Evolutionary conservation across 1,284 basidiomycete genomes (phyloP).

Genomic region (Melampsora medusae): DNA sequence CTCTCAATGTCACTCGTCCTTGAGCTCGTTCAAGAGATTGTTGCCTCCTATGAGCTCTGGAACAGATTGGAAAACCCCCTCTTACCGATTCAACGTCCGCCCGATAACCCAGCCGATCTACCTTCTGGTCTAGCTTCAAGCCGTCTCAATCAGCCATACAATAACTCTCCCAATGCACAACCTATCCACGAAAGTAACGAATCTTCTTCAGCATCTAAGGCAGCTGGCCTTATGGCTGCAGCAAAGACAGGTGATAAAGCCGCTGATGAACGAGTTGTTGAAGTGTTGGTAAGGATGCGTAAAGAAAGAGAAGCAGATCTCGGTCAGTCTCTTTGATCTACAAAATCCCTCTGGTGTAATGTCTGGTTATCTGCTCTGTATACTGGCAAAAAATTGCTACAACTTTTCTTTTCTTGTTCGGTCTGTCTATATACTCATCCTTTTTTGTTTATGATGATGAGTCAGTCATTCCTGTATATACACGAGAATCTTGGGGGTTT

Average conservation of each 20-base stretch:
- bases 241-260: slow-evolving; percentile 21
- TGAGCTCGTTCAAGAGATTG: slow-evolving; percentile 85
- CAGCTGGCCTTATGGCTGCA: not conserved
- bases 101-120: slow-evolving; percentile 5
- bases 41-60: slow-evolving; percentile 83
- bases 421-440: too few relatives aligned
- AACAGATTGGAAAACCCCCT: slow-evolving; percentile 68
- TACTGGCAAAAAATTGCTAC: too few relatives aligned
- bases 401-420: too few relatives aligned
- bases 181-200: not conserved
- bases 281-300: slow-evolving; percentile 47
- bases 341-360: too few relatives aligned
- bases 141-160: slow-evolving; percentile 1
- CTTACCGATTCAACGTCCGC: slow-evolving; percentile 11
- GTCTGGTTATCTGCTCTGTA: too few relatives aligned
- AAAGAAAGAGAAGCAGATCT: slow-evolving; percentile 46
- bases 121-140: slow-evolving; percentile 9
- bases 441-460: too few relatives aligned
- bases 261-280: slow-evolving; percentile 47
- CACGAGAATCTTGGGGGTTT: too few relatives aligned
- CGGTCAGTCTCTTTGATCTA: not conserved
- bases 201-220: not conserved
- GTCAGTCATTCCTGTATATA: too few relatives aligned
- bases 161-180: not conserved
- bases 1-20: slow-evolving; percentile 76